Evolutionary conservation across 169 alveolate species (phyloP), one percentile per base, ranked within the genome.

Genomic region (Eimeria brunetti): DNA sequence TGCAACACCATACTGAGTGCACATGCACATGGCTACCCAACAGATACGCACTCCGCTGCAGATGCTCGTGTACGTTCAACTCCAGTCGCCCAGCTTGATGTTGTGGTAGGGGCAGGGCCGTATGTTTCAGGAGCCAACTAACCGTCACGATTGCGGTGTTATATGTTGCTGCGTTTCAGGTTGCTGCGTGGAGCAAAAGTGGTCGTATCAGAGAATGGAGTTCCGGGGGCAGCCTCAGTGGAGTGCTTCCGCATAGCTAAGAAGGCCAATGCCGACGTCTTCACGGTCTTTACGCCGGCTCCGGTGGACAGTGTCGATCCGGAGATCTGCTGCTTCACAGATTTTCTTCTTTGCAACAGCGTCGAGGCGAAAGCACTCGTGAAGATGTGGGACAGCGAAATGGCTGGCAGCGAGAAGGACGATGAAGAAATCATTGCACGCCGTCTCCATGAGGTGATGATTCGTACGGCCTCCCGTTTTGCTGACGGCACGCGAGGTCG

Each of bases 241-340:
- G 94, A 76, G 51, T 85, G 90, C 38, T 88, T 95, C 69, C 91
- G 93, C 33, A 58, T 95, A 46, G 95, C 96, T 60, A 89, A 91
- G 46, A 75, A 46, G 36, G 76, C 95, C 9, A 90, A 69, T n/a
- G 90, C 92, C 36, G 24, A 62, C 0, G 94, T 88, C 12, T 24
- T 89, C 38, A 95, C 96, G 44, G 69, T 95, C 22, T 95, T 95
- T 86, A 85, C 96, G 36, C 96, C 96, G 3, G 92, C 96, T 18
- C 96, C 96, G n/a, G 95, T 80, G 6, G 94, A 56, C 36, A n/a
- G 38, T 8, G 94, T 89, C n/a, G 81, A 86, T 36, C 95, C 89
- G n/a, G 96, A 58, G 44, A 88, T 88, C 49, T 95, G 88, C 51
- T 90, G 91, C 91, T 90, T 80, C 85, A 36, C 93, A 27, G 96